Base-by-base conservation (phyloP, 306 rosid genomes). In the Spatholobus suberectus region DNA sequence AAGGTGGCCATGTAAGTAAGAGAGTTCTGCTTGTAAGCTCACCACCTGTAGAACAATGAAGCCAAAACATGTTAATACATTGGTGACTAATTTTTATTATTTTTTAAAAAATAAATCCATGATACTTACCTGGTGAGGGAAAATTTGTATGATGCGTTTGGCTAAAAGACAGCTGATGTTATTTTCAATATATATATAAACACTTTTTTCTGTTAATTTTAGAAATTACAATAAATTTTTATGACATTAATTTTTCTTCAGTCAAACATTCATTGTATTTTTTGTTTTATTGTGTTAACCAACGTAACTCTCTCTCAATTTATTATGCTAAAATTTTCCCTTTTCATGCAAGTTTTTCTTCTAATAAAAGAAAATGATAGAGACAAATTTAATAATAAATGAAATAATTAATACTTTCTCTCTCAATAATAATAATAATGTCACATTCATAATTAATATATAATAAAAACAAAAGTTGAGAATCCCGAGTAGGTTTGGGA, bases 11-110 rank as follows among this genome's bases (percentile, higher is more conserved):
- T 94, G 97, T 18, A 92, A 40, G 89, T 89, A 94, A 10, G 94
- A 76, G 69, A 94, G 85, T 81, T 94, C 97, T 8, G 96, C 89
- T 85, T 92, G 97, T 62, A 94, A 84, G 85, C 26, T 88, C 76
- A 88, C 87, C 88, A 94, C 93, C 97, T 94, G 49, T 41, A 5
- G 7, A 20, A 47, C 5, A 81, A 32, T 21, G 5, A 47, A 71
- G 27, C 10, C 11, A 27, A 1, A 2, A 57, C 18, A 21, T n/a
- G 14, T 66, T 6, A 15, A 18, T 62, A 44, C 72, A 12, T 62
- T n/a, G 14, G n/a, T 46, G 32, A 38, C 24, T 58, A 17, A 75
- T n/a, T 17, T 5, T 51, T 14, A 51, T 52, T 52, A 18, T 18
- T 52, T n/a, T n/a, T n/a, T n/a, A n/a, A 6, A 18, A 20, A 7